Evolutionary conservation across 2,329 filamentous ascomycete species (phyloP), one percentile per base, ranked within the genome.

Genomic region (Ascosphaera aggregata): DNA sequence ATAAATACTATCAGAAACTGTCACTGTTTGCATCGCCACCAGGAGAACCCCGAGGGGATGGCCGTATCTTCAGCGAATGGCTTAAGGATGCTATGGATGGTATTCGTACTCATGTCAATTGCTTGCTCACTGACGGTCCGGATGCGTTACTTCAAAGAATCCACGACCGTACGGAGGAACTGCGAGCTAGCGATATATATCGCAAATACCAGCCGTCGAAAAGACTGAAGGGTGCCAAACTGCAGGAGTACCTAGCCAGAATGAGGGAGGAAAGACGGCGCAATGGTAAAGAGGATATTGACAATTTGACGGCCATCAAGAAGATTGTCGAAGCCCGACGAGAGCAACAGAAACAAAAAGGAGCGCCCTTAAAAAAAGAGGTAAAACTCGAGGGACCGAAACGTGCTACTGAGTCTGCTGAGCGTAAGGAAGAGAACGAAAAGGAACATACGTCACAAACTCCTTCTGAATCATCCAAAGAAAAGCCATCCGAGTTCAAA

Each of bases 31-130:
- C 64, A 4, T 69, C 62, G 2, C 53, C 63, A 43, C 60, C 65
- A 9, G 47, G 54, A 17, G 51, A 57, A 22, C 56, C 58, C 1
- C 39, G 44, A 13, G 56, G 53, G 34, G 51, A 58, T 41, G 62
- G 60, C 15, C 57, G 69, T 17, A 60, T 62, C 2, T 69, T 68
- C 40, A 54, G 63, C 16, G 53, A 63, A 4, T 76, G 72, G 72
- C 56, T 73, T 24, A 44, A 54, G 2, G 55, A 61, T 32, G 61
- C 65, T 1, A 45, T 55, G 9, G 38, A 45, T 2, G 55, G 57
- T 2, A 47, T 74, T 11, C 56, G 53, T 1, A 47, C 53, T 4
- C 60, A 65, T 43, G 50, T 67, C 9, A 34, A 50, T 1, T 44
- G 55, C 1, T 48, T 65, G 13, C 41, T 49, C n/a, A 36, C 40